Evolutionary conservation across 1,284 basidiomycete genomes (phyloP).

Genomic region (Ganoderma sinense): DNA sequence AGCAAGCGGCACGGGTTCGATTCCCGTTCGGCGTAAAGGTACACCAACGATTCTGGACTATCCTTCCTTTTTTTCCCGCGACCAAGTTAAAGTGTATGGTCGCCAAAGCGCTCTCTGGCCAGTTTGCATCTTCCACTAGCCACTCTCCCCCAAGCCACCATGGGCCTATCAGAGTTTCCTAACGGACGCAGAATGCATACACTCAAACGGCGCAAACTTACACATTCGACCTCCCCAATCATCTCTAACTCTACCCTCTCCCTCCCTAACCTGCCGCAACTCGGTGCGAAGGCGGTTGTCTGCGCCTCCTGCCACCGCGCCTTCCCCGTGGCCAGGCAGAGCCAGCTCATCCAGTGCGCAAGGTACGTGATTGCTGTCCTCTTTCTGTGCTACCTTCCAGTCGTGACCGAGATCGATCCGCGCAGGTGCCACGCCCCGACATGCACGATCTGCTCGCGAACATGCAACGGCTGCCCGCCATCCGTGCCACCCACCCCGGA

Average conservation of each 20-base stretch:
- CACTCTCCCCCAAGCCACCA: neutral
- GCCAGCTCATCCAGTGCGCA: constrained; percentile 29
- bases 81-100: neutral
- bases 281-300: constrained; percentile 5
- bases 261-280: neutral
- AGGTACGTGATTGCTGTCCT: constrained; percentile 21
- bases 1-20: constrained; percentile 43
- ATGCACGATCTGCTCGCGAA: constrained; percentile 43
- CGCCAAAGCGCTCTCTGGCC: neutral
- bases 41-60: too few relatives aligned
- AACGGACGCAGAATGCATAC: constrained; percentile 7
- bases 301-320: constrained; percentile 33
- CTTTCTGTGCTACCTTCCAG: neutral
- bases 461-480: constrained; percentile 37
- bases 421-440: constrained; percentile 40
- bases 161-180: constrained; percentile 14
- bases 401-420: neutral
- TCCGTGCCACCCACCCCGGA: constrained; percentile 38
- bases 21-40: constrained; percentile 39
- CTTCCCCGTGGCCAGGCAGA: constrained; percentile 17
- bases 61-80: neutral
- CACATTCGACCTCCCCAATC: neutral
- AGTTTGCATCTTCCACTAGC: neutral
- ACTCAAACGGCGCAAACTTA: constrained; percentile 21
- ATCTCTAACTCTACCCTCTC: neutral